phyloP scores from a whole-genome alignment of 768 basidiomycete species.

The Guyanaporus albipodus region DNA sequence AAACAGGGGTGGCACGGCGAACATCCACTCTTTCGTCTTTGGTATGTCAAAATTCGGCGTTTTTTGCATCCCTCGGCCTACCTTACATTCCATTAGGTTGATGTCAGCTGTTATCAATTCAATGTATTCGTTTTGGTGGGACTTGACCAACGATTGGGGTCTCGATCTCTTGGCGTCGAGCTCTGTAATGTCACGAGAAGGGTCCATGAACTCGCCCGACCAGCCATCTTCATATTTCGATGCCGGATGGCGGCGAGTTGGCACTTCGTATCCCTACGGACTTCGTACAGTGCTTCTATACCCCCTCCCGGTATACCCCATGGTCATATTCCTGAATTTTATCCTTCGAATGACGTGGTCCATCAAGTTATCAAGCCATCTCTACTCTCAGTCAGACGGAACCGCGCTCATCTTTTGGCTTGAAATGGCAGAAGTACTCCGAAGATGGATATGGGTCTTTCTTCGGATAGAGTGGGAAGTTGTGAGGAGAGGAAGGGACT shows the following conservation, averaged over 20 bases:
- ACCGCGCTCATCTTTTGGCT: constrained; percentile 84
- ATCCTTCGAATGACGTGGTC: constrained; percentile 92
- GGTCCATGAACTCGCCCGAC: constrained; percentile 36
- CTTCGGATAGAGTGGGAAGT: constrained; percentile 96
- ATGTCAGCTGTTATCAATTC: constrained; percentile 85
- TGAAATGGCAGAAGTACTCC: constrained; percentile 82
- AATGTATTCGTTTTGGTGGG: constrained; percentile 98
- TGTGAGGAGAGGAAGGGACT: constrained; percentile 49
- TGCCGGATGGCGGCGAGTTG: constrained; percentile 11
- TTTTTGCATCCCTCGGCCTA: neutral
- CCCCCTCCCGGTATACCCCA: constrained; percentile 80
- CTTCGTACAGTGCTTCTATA: constrained; percentile 74
- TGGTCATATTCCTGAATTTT: constrained; percentile 78
- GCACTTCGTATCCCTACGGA: constrained; percentile 53
- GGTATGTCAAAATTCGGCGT: constrained; percentile 47
- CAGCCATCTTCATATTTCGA: constrained; percentile 16
- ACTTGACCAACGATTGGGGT: constrained; percentile 97
- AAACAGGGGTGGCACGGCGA: constrained; percentile 67
- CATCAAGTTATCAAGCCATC: constrained; percentile 82
- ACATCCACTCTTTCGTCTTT: constrained; percentile 76
- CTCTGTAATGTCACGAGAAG: constrained; percentile 24
- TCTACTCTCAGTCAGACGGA: constrained; percentile 76
- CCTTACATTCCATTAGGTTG: constrained; percentile 49
- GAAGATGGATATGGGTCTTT: constrained; percentile 99
- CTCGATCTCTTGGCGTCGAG: constrained; percentile 60